These are phyloP conservation scores for Craterostigma plantagineum DNA, from an alignment of 257 asterid genomes.

Conservation along the genomic window DNA sequence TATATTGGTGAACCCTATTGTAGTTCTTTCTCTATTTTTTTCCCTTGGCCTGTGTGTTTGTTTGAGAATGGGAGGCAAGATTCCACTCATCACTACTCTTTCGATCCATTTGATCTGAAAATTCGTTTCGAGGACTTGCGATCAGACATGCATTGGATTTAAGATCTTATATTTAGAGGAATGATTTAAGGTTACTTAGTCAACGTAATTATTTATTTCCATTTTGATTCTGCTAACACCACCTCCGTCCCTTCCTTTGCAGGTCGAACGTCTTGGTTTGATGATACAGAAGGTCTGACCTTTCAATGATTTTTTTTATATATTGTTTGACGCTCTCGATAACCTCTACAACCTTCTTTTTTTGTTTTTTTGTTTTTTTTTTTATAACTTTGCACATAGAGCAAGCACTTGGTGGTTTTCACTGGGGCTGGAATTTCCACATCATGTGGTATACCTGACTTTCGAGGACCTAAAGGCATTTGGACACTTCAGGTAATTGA, in stretches of 20 bases:
- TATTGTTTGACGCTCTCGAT: constrained; percentile 11
- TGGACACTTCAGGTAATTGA: constrained; percentile 87
- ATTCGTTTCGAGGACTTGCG: too few species aligned
- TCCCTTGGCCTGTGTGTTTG: too few species aligned
- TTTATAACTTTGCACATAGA: too few species aligned
- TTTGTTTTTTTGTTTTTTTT: constrained; percentile 9
- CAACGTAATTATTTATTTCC: too few species aligned
- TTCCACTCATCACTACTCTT: too few species aligned
- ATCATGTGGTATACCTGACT: constrained; percentile 96
- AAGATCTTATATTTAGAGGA: too few species aligned
- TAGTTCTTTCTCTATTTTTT: too few species aligned
- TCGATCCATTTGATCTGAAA: too few species aligned
- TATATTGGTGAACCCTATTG: too few species aligned
- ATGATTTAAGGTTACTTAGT: too few species aligned
- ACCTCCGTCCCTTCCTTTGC: constrained; percentile 17
- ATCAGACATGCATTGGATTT: too few species aligned
- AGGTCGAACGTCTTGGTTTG: constrained; percentile 63
- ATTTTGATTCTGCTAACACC: constrained; percentile 1
- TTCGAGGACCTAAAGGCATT: constrained; percentile 96
- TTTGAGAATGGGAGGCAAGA: too few species aligned
- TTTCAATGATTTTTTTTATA: background rate
- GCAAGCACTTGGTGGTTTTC: constrained; percentile 91
- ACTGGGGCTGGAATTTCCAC: constrained; percentile 99
- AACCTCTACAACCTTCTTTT: background rate
- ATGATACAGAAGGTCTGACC: constrained; percentile 76